Percentiles rank a stretch among this genome's conserved stretches.
Evolutionary conservation across 2,329 filamentous ascomycete species (phyloP).

Genomic region (Trichoderma oligosporum): DNA sequence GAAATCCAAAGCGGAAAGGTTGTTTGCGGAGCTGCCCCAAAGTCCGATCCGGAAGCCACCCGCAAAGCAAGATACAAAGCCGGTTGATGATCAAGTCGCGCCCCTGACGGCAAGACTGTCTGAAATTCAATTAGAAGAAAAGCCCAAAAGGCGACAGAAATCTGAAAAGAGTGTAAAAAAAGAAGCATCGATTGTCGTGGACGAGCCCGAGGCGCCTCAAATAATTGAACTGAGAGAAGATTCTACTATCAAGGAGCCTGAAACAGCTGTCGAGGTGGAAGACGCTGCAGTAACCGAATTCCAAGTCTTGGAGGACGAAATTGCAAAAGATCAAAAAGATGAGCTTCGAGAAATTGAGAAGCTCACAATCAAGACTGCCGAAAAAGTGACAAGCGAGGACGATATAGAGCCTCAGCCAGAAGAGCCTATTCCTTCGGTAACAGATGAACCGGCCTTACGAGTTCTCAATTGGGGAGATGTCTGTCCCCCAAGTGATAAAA

Average conservation of each 20-base stretch:
- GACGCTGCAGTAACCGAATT: background rate
- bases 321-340: background rate
- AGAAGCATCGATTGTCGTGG: slow-evolving; percentile 1
- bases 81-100: slow-evolving; percentile 29
- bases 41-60: slow-evolving; percentile 42
- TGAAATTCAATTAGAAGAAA: slow-evolving; percentile 29
- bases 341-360: background rate
- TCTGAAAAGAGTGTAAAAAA: slow-evolving; percentile 23
- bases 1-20: slow-evolving; percentile 44
- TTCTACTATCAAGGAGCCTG: background rate
- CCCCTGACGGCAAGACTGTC: slow-evolving; percentile 37
- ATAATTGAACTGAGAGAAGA: background rate
- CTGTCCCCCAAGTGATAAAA: slow-evolving; percentile 49
- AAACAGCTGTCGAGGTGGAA: background rate
- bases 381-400: too few relatives aligned
- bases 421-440: background rate
- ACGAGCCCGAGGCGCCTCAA: slow-evolving; percentile 12
- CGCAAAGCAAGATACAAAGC: slow-evolving; percentile 18
- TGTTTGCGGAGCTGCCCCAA: slow-evolving; percentile 51
- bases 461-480: slow-evolving; percentile 56
- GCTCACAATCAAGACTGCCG: background rate
- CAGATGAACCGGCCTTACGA: slow-evolving; percentile 34
- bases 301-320: background rate
- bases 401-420: background rate
- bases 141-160: slow-evolving; percentile 11